Evolutionary conservation across 768 basidiomycete genomes (phyloP), one percentile per base, ranked within the genome.

Genomic region (Cyathus striatus): DNA sequence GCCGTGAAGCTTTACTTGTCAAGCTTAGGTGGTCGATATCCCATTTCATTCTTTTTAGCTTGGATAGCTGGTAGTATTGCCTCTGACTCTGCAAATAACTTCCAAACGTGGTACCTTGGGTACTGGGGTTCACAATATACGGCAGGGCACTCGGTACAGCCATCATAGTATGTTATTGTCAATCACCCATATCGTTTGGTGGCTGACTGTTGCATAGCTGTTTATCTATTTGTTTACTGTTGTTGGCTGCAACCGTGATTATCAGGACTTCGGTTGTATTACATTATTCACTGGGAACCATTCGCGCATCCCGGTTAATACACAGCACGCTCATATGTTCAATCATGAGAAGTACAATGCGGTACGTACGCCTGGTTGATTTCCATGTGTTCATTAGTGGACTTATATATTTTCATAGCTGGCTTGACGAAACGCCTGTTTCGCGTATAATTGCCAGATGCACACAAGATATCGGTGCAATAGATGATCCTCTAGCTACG

Each of bases 361-460:
- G 80, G 81, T 78, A 40, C 17, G 59, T 53, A 14, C 36, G 20
- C 13, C n/a, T n/a, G n/a, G n/a, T n/a, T 12, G 12, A 38, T 13
- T 13, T 17, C 21, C 16, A 38, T 22, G 2, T 3, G 12, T 5
- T 12, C n/a, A n/a, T n/a, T n/a, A n/a, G n/a, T n/a, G n/a, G n/a
- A n/a, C n/a, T n/a, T n/a, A 6, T 18, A 22, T 23, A 9, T 20
- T n/a, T 13, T 10, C 14, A 21, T 37, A 76, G 82, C 55, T 83
- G 65, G 66, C 66, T 75, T 23, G 68, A 70, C 47, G 61, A 66
- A 24, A 75, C 73, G 1, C 70, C 72, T 7, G 58, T 62, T 2
- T 64, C 69, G 17, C 75, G 84, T 3, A 75, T 88, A 39, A 76
- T 85, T 32, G 65, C 80, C 22, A 71, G 83, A 39, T 78, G 78